Evolutionary conservation across 1,284 basidiomycete species (phyloP), one percentile per base, ranked within the genome.

Genomic region (Ustilago xerochloae): DNA sequence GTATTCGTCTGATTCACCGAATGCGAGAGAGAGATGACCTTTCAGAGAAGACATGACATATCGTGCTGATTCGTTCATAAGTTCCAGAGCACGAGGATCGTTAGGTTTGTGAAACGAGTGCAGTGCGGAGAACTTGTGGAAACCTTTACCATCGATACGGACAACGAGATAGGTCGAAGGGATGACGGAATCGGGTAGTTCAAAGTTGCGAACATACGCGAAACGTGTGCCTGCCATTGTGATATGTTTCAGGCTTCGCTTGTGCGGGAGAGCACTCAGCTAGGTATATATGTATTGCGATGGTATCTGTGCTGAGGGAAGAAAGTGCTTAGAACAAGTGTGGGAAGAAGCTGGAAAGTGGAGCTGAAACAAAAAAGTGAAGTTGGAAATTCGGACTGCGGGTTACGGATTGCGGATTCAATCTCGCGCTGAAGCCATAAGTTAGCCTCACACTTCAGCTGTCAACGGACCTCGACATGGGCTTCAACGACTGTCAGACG

Each of bases 1-100:
- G 86, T 90, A 98, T 85, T 99, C 97, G 85, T 99, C 97, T 39
- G 93, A 96, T 86, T 99, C 93, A 1, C 96, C 96, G 84, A 97
- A 99, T 0, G 89, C 96, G 29, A 84, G 56, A 3, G 77, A 63
- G 4, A 78, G 59, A 2, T 84, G 72, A 4, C 81, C 81, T 49
- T 79, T 76, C 12, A 84, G 71, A 24, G 77, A 76, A 4, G 52
- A 86, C 91, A 99, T 92, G 33, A 97, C 88, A 45, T 89, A 87
- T 71, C 87, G 87, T 0, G 97, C 96, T 0, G 94, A 93, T 62
- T 89, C 88, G 83, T 99, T 95, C 96, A 99, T 98, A 39, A 99
- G 88, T 70, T 90, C 85, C 7, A 99, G 87, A 0, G 95, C 96
- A 18, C 90, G 88, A 35, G 88, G 85, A 85, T 99, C 96, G 85